phyloP scores from a whole-genome alignment of 495 filamentous ascomycete species.

The Monascus purpureus region DNA sequence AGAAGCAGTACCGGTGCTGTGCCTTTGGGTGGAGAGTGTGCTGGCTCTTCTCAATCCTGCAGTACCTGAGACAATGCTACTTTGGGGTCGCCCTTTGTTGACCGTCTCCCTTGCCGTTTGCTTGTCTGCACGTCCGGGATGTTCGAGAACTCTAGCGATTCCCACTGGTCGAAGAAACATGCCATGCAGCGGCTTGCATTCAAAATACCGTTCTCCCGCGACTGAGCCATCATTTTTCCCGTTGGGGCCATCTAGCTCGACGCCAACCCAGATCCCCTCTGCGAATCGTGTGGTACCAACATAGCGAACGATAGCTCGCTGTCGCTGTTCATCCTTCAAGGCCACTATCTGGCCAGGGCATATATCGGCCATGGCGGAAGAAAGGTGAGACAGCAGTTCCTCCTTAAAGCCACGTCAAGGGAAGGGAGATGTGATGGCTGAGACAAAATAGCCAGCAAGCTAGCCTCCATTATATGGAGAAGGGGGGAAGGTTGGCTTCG shows the following conservation, averaged over 20 bases:
- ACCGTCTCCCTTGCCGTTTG: slow-evolving; percentile 12
- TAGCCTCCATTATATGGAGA: no score
- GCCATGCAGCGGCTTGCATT: slow-evolving; percentile 63
- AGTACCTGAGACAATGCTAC: slow-evolving; percentile 14
- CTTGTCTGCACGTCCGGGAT: slow-evolving; percentile 33
- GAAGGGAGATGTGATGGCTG: no score
- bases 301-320: slow-evolving; percentile 63
- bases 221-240: slow-evolving; percentile 95
- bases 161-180: slow-evolving; percentile 74
- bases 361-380: slow-evolving; percentile 22
- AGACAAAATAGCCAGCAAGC: no score
- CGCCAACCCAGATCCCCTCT: slow-evolving; percentile 73
- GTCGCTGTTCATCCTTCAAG: slow-evolving; percentile 61
- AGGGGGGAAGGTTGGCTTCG: no score
- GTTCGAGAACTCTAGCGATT: slow-evolving; percentile 42
- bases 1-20: slow-evolving; percentile 47
- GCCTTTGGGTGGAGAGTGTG: slow-evolving; percentile 41
- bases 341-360: slow-evolving; percentile 45
- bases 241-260: slow-evolving; percentile 68
- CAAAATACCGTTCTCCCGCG: slow-evolving; percentile 80
- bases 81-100: slow-evolving; percentile 20
- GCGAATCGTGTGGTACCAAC: slow-evolving; percentile 69
- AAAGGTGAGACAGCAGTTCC: neutral
- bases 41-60: slow-evolving; percentile 21
- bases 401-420: no score